Conservation (phyloP, 2,329 filamentous ascomycete species). For the Leptosphaerulina australis region DNA sequence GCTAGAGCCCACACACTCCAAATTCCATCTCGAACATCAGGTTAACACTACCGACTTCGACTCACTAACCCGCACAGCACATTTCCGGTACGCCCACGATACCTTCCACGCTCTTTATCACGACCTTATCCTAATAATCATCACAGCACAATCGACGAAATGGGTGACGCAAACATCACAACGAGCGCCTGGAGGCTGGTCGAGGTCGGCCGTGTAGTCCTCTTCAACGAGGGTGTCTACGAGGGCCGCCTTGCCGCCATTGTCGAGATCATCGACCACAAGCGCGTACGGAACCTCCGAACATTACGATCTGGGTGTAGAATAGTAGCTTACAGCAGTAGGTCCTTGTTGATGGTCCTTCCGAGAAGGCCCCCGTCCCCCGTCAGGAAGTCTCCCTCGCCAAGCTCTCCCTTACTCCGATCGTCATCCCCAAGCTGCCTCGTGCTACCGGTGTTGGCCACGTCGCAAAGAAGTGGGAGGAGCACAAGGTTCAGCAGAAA, state of each 20-base stretch:
- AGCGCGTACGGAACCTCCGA: conserved; percentile 87
- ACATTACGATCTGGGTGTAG: conserved; percentile 21
- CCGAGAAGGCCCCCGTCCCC: conserved; percentile 78
- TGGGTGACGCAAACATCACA: conserved; percentile 57
- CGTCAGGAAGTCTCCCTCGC: conserved; percentile 85
- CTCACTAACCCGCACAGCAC: conserved; percentile 34
- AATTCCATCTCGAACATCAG: conserved; percentile 13
- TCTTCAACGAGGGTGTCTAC: conserved; percentile 83
- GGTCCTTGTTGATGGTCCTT: conserved; percentile 95
- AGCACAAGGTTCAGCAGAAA: conserved; percentile 88
- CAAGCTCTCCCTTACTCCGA: conserved; percentile 84
- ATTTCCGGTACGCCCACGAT: conserved; percentile 48
- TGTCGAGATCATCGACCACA: conserved; percentile 99
- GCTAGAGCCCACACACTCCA: conserved; percentile 14
- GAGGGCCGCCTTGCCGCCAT: conserved; percentile 88
- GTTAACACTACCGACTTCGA: conserved; percentile 29
- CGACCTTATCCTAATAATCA: conserved; percentile 42
- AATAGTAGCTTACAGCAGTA: conserved; percentile 54
- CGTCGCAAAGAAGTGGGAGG: conserved; percentile 89
- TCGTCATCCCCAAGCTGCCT: conserved; percentile 85
- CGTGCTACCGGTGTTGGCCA: conserved; percentile 81
- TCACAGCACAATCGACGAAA: conserved; percentile 50
- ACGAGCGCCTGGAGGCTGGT: conserved; percentile 77
- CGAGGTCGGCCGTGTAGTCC: conserved; percentile 96
- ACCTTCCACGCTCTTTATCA: conserved; percentile 27